Conservation (phyloP, 164 flowering plant species). For the Cinnamomum chago region DNA sequence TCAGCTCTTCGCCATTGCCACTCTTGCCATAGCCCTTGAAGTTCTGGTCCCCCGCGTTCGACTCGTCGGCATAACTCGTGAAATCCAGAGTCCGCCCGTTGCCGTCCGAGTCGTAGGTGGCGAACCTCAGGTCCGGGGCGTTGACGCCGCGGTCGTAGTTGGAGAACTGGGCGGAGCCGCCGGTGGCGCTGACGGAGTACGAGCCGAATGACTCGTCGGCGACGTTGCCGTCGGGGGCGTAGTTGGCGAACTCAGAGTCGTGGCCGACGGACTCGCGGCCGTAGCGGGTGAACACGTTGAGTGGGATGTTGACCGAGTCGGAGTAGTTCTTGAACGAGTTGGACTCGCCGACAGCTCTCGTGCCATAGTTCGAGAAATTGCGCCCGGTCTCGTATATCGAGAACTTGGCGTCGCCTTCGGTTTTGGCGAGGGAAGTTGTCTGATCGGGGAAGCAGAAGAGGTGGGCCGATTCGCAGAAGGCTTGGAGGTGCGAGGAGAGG, state of each 20-base stretch:
- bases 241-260: slow-evolving; percentile 50
- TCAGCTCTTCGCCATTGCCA: slow-evolving; percentile 39
- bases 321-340: slow-evolving; percentile 84
- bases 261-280: slow-evolving; percentile 49
- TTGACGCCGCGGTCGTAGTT: slow-evolving; percentile 49
- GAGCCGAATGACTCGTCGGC: slow-evolving; percentile 44
- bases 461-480: slow-evolving; percentile 67
- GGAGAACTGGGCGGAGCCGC: slow-evolving; percentile 65
- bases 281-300: slow-evolving; percentile 52
- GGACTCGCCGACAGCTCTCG: slow-evolving; percentile 33
- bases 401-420: slow-evolving; percentile 35
- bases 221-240: slow-evolving; percentile 57
- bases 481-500: slow-evolving; percentile 42
- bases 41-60: slow-evolving; percentile 52
- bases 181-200: slow-evolving; percentile 52
- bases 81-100: slow-evolving; percentile 30
- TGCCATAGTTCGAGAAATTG: slow-evolving; percentile 86
- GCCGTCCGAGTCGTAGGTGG: slow-evolving; percentile 44
- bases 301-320: slow-evolving; percentile 37
- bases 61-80: slow-evolving; percentile 38
- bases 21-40: slow-evolving; percentile 61
- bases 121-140: slow-evolving; percentile 57
- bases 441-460: slow-evolving; percentile 76
- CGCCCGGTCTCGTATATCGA: slow-evolving; percentile 24
- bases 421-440: slow-evolving; percentile 43